Evolutionary conservation across 2,329 filamentous ascomycete genomes (phyloP).

Genomic region (Aspergillus quadrilineatus): DNA sequence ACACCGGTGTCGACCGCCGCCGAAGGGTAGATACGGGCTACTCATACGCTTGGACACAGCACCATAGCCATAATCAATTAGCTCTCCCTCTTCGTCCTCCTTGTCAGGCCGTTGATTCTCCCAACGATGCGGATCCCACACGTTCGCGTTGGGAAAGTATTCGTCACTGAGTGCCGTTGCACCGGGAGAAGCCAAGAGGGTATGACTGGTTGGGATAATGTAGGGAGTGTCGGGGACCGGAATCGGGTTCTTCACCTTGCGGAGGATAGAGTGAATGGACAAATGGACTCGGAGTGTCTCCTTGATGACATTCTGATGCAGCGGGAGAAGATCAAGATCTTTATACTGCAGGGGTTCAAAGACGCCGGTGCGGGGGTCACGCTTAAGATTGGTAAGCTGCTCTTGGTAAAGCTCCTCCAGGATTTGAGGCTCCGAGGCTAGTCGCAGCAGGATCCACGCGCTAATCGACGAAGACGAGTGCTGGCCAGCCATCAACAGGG

Average conservation of each 20-base stretch:
- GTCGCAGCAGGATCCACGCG: conserved; percentile 72
- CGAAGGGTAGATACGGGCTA: conserved; percentile 69
- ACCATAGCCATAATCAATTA: conserved; percentile 63
- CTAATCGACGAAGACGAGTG: conserved; percentile 77
- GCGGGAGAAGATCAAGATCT: conserved; percentile 59
- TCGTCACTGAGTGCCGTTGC: conserved; percentile 58
- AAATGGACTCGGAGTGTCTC: conserved; percentile 71
- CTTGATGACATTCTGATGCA: conserved; percentile 65
- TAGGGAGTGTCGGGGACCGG: conserved; percentile 57
- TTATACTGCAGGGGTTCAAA: conserved; percentile 60
- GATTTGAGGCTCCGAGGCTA: conserved; percentile 69
- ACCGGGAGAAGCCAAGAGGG: conserved; percentile 77
- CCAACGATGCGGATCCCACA: conserved; percentile 65
- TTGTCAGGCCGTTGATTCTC: conserved; percentile 40
- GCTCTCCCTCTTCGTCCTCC: conserved; percentile 52
- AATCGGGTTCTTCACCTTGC: conserved; percentile 68
- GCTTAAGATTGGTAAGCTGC: conserved; percentile 56
- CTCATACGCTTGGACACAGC: conserved; percentile 59
- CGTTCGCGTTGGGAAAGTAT: conserved; percentile 59
- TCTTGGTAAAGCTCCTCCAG: conserved; percentile 70
- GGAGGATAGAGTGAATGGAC: conserved; percentile 72
- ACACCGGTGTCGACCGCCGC: conserved; percentile 69
- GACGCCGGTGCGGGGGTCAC: conserved; percentile 19
- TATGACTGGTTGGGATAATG: conserved; percentile 74
- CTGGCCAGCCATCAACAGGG: conserved; percentile 79